Percentiles rank a stretch among this genome's conserved stretches.
phyloP scores from a whole-genome alignment of 2,329 filamentous ascomycete genomes.

The Venturia effusa region DNA sequence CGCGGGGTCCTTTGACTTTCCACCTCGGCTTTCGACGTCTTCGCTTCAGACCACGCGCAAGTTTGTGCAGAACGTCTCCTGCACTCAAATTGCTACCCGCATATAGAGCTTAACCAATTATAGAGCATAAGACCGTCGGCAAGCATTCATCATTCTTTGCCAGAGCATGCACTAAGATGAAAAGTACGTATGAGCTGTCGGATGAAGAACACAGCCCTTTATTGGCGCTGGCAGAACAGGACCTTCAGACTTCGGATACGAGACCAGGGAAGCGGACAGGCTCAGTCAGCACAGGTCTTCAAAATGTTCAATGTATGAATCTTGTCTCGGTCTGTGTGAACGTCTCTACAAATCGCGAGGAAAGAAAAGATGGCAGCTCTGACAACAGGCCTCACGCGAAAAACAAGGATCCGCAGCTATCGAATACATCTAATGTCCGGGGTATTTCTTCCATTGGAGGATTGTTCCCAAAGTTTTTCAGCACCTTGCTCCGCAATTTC shows the following conservation, averaged over 20 bases:
- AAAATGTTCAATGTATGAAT: not conserved
- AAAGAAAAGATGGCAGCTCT: not conserved
- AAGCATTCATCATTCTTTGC: not conserved
- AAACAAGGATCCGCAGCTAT: too few species aligned
- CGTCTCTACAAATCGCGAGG: not conserved
- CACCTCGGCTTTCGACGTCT: too few species aligned
- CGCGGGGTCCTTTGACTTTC: not conserved
- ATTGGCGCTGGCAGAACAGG: not conserved
- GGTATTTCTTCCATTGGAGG: too few species aligned
- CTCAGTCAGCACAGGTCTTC: not conserved
- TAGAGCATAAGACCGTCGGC: too few species aligned
- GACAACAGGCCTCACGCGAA: not conserved
- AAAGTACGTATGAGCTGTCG: not conserved
- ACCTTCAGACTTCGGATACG: not conserved
- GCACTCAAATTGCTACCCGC: too few species aligned
- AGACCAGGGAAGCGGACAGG: not conserved
- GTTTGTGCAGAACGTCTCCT: too few species aligned
- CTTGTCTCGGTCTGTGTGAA: not conserved
- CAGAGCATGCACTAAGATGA: not conserved
- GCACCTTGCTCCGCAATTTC: not conserved
- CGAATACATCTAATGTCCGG: too few species aligned
- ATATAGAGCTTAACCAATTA: too few species aligned
- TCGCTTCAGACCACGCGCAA: too few species aligned
- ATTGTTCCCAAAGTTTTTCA: not conserved
- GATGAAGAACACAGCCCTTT: not conserved